Evolutionary conservation across 257 asterid species (phyloP).

Genomic region (Lycium barbarum): DNA sequence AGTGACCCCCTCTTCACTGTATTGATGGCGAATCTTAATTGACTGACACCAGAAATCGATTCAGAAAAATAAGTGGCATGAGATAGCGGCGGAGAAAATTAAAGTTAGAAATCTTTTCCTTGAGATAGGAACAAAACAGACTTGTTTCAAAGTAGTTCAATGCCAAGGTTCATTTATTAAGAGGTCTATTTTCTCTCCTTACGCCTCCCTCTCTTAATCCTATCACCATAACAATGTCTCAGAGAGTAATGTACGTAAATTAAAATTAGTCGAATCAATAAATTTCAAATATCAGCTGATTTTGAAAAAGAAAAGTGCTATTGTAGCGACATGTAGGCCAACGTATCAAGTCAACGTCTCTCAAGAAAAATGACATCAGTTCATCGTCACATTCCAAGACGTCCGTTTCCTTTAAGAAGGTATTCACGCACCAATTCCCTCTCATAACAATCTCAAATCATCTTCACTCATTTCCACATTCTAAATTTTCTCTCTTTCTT

Average conservation of each 20-base stretch:
- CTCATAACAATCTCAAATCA: conserved; percentile 37
- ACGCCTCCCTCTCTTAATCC: not conserved
- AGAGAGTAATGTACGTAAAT: not conserved
- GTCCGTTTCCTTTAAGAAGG: conserved; percentile 59
- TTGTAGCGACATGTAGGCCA: no score
- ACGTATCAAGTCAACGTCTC: conserved; percentile 58
- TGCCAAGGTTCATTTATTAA: no score
- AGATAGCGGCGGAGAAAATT: no score
- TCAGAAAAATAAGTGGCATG: no score
- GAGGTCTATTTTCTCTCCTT: not conserved
- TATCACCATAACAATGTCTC: not conserved
- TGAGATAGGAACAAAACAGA: no score
- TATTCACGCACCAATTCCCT: conserved; percentile 36
- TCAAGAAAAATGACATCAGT: conserved; percentile 54
- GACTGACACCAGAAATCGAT: no score
- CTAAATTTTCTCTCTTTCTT: not conserved
- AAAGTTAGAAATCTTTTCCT: no score
- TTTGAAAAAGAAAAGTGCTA: no score
- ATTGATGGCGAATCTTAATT: no score
- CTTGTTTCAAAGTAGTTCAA: no score
- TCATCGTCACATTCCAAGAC: conserved; percentile 66
- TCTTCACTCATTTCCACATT: conserved; percentile 24
- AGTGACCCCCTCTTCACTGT: not conserved
- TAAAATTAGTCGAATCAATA: not conserved
- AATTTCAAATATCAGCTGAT: not conserved